Conservation (phyloP, 148 eudicot genomes). For the Talinum fruticosum region DNA sequence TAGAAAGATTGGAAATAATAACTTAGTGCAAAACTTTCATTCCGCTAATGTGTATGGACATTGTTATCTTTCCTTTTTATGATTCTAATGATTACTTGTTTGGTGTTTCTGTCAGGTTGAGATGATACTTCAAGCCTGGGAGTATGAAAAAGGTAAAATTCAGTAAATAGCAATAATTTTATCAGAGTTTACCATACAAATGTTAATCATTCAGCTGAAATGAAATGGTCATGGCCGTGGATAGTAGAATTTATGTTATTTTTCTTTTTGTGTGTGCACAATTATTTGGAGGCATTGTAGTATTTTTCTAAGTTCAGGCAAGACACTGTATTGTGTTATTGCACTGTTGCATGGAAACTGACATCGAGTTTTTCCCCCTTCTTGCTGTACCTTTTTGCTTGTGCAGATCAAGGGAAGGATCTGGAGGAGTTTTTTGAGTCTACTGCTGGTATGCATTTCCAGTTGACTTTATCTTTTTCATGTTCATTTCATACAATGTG, state of each 20-base stretch:
- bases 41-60: background rate
- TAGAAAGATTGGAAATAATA: background rate
- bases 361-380: background rate
- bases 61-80: constrained; percentile 4
- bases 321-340: background rate
- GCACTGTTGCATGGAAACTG: background rate
- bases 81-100: background rate
- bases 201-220: background rate
- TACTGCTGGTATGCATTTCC: constrained; percentile 63
- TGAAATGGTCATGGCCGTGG: background rate
- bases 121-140: constrained; percentile 98
- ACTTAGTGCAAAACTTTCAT: background rate
- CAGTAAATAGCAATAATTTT: background rate
- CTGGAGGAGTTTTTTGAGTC: constrained; percentile 94
- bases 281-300: background rate
- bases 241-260: background rate
- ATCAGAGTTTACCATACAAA: background rate
- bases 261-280: background rate
- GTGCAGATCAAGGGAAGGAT: constrained; percentile 83
- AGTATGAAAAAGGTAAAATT: constrained; percentile 83
- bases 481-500: background rate
- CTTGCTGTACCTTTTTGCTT: constrained; percentile 16
- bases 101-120: constrained; percentile 58
- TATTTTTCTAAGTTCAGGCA: background rate
- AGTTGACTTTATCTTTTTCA: background rate